phyloP scores from a whole-genome alignment of 495 filamentous ascomycete species.

The Penicillium taxi region DNA sequence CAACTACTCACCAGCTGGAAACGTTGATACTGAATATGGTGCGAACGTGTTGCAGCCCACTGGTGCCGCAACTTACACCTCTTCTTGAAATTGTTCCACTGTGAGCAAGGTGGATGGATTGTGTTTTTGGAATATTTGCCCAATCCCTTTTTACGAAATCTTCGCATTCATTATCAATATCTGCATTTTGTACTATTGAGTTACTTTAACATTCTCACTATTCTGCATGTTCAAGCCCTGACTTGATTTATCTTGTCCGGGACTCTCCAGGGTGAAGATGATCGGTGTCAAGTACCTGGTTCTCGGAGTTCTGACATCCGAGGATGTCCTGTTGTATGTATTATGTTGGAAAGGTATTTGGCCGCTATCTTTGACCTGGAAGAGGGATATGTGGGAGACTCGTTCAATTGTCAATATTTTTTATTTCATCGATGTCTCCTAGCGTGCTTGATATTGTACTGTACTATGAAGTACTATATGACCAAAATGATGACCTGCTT shows the following conservation, averaged over 20 bases:
- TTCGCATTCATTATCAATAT: slow-evolving; percentile 4
- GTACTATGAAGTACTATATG: slow-evolving; percentile 18
- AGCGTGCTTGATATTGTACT: slow-evolving; percentile 10
- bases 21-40: slow-evolving; percentile 57
- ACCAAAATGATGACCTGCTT: too few species aligned
- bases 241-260: slow-evolving; percentile 3
- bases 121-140: neutral
- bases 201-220: slow-evolving; percentile 17
- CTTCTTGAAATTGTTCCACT: neutral
- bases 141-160: neutral
- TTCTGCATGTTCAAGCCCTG: slow-evolving; percentile 17
- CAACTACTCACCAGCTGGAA: slow-evolving; percentile 75
- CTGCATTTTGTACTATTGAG: slow-evolving; percentile 7
- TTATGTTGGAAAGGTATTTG: slow-evolving; percentile 10
- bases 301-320: neutral
- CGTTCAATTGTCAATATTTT: slow-evolving; percentile 36
- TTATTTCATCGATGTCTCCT: slow-evolving; percentile 16
- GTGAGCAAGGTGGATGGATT: too few species aligned
- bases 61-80: slow-evolving; percentile 18
- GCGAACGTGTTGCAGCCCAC: slow-evolving; percentile 52
- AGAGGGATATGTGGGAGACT: slow-evolving; percentile 16
- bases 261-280: slow-evolving; percentile 4
- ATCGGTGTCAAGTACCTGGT: slow-evolving; percentile 6
- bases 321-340: slow-evolving; percentile 19
- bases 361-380: slow-evolving; percentile 4